Percentiles rank a stretch among this genome's conserved stretches.
These are phyloP conservation scores for Colletotrichum horii DNA, from an alignment of 2,329 filamentous ascomycete genomes.

Conservation along the genomic window DNA sequence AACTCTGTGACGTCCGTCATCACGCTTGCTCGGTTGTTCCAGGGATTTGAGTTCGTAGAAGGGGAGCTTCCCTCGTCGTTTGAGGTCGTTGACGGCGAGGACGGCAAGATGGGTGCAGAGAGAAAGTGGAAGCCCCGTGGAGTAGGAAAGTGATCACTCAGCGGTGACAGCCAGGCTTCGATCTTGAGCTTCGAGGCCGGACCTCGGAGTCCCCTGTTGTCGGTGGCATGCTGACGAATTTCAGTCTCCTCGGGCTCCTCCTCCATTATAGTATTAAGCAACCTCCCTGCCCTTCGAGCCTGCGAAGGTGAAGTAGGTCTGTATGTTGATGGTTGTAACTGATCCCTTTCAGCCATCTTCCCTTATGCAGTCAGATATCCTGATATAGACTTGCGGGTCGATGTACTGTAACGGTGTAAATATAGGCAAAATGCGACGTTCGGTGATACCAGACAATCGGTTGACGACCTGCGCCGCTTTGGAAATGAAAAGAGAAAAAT, in stretches of 20 bases:
- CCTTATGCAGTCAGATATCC: conserved; percentile 33
- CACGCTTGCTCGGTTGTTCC: conserved; percentile 67
- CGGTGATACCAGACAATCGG: conserved; percentile 10
- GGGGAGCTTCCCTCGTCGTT: conserved; percentile 58
- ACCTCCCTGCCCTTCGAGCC: conserved; percentile 57
- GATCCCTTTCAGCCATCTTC: conserved; percentile 53
- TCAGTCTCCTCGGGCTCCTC: conserved; percentile 54
- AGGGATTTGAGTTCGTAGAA: conserved; percentile 60
- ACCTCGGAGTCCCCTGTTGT: conserved; percentile 29
- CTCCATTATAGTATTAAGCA: conserved; percentile 71
- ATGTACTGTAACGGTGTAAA: conserved; percentile 5
- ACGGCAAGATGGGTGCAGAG: conserved; percentile 65
- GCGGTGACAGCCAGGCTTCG: conserved; percentile 63
- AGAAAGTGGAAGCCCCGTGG: conserved; percentile 72
- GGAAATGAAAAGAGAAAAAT: conserved; percentile 17
- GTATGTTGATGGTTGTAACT: conserved; percentile 46
- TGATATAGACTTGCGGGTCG: conserved; percentile 16
- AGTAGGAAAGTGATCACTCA: conserved; percentile 73
- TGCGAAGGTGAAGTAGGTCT: conserved; percentile 57
- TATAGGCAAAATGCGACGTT: conserved; percentile 16
- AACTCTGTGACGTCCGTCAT: conserved; percentile 75
- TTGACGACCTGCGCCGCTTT: conserved; percentile 42
- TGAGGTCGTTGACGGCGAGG: conserved; percentile 62
- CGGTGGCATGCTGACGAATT: conserved; percentile 28
- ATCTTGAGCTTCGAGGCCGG: conserved; percentile 52